A percentile compares a stretch with the other conserved stretches of the same genome.
phyloP scores from a whole-genome alignment of 202 grass and related monocot genomes.

The Schoenoplectus tabernaemontani region DNA sequence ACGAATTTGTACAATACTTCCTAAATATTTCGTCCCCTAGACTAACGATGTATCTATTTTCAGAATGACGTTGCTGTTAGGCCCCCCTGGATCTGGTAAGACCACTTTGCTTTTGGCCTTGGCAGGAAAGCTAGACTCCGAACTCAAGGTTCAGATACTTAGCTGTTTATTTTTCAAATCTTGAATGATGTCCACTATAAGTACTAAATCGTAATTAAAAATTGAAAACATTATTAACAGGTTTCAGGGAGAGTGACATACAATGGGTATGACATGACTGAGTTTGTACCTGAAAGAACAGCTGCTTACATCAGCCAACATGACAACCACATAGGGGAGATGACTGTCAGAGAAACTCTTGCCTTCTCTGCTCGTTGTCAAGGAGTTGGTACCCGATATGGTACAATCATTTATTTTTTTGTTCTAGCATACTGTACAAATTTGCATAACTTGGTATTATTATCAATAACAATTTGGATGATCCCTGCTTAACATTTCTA shows the following conservation, averaged over 20 bases:
- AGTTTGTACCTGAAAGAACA: slow-evolving; percentile 88
- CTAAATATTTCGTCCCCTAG: background rate
- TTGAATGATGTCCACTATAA: background rate
- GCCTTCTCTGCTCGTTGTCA: slow-evolving; percentile 87
- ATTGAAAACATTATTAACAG: slow-evolving; percentile 30
- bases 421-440: background rate
- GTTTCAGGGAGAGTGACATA: slow-evolving; percentile 68
- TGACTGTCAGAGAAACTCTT: slow-evolving; percentile 90
- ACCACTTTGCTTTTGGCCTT: slow-evolving; percentile 82
- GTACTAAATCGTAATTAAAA: background rate
- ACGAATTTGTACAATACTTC: background rate
- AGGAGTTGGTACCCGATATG: slow-evolving; percentile 71
- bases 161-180: background rate
- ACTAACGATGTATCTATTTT: slow-evolving; percentile 29
- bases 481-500: slow-evolving; percentile 12
- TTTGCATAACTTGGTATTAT: slow-evolving; percentile 7
- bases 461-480: background rate
- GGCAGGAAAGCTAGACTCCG: slow-evolving; percentile 68
- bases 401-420: slow-evolving; percentile 25
- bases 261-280: slow-evolving; percentile 74
- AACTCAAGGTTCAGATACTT: slow-evolving; percentile 50
- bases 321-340: slow-evolving; percentile 84
- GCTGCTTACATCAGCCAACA: slow-evolving; percentile 91
- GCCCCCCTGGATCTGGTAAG: slow-evolving; percentile 81
- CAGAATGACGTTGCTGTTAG: slow-evolving; percentile 83